These are phyloP conservation scores for Nothophaeocryptopus gaeumannii DNA, from an alignment of 2,329 filamentous ascomycete genomes.

Conservation along the genomic window DNA sequence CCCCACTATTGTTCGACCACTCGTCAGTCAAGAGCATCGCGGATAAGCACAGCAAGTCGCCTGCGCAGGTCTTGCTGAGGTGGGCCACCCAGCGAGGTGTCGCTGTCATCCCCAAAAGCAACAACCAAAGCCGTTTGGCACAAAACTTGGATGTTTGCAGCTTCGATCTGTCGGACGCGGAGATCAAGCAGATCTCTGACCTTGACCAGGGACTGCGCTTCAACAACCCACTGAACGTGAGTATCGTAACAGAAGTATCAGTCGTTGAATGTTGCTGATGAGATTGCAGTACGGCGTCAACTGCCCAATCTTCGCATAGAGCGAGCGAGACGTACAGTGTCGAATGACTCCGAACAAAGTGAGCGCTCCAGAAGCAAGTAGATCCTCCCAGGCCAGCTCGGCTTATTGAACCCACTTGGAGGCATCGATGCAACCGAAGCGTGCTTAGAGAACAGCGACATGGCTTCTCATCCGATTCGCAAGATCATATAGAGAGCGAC, in stretches of 20 bases:
- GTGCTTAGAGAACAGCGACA: too few relatives aligned
- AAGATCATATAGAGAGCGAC: too few relatives aligned
- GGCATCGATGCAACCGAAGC: too few relatives aligned
- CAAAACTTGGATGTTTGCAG: slow-evolving; percentile 66
- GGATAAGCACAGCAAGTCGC: slow-evolving; percentile 66
- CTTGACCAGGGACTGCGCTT: slow-evolving; percentile 69
- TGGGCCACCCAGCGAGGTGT: slow-evolving; percentile 83
- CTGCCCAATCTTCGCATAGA: slow-evolving; percentile 24
- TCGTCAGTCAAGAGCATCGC: slow-evolving; percentile 63
- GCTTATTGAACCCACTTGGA: too few relatives aligned
- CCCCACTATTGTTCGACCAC: slow-evolving; percentile 69
- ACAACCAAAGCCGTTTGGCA: slow-evolving; percentile 54
- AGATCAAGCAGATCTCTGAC: slow-evolving; percentile 64
- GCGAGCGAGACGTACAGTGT: neutral
- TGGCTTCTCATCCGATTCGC: too few relatives aligned
- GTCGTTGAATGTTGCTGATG: neutral
- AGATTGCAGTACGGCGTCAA: slow-evolving; percentile 16
- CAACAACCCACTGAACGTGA: slow-evolving; percentile 71
- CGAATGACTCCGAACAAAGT: neutral
- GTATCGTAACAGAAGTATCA: slow-evolving; percentile 26
- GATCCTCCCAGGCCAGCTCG: too few relatives aligned
- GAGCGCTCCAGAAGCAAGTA: neutral
- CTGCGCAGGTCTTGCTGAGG: slow-evolving; percentile 77
- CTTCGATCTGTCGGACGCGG: slow-evolving; percentile 64
- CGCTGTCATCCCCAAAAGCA: slow-evolving; percentile 79